Base-by-base conservation (phyloP, 768 basidiomycete species). In the Pisolithus sp. region DNA sequence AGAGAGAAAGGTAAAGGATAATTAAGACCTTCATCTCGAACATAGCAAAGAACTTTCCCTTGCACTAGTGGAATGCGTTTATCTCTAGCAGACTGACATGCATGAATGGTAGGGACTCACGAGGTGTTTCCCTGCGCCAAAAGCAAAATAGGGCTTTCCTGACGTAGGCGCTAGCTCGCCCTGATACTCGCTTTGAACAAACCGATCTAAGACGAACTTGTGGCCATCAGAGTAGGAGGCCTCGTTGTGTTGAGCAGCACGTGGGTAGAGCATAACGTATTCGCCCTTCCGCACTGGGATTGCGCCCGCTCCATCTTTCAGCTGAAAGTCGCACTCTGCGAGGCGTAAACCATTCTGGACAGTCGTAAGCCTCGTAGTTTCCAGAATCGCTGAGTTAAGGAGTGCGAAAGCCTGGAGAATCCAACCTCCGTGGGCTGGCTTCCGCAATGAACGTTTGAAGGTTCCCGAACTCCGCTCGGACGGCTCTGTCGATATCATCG, bases 401-500 rank as follows among this genome's bases (percentile, higher is more conserved):
- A 66, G 28, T n/a, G 18, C 5, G 40, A 66, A 59, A 3, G 54
- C 53, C n/a, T 1, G 56, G 47, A 34, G 62, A 53, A 9, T 62
- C 59, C 48, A 65, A 10, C n/a, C 41, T 26, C 5, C 48, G 48
- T 0, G 62, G 59, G 42, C 34, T 52, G 1, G 49, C 54, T 9
- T 47, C 15, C 15, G 43, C 50, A 0, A 66, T 50, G 2, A 64
- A 44, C 9, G 24, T 20, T 23, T 58, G 57, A 38, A 64, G 42
- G 42, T 34, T 38, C 2, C 59, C 50, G 2, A 47, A 59, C 17
- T 26, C 40, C 5, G 18, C 56, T 28, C 53, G 39, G 4, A 64
- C 51, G 1, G 53, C 62, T 5, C 9, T 20, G 31, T 81, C 79
- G 15, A 81, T 63, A 51, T 82, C 77, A 4, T 67, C 63, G 4